Percentiles rank a stretch among this genome's conserved stretches.
Conservation (phyloP, 257 asterid species). For the Scutellaria galericulata region DNA sequence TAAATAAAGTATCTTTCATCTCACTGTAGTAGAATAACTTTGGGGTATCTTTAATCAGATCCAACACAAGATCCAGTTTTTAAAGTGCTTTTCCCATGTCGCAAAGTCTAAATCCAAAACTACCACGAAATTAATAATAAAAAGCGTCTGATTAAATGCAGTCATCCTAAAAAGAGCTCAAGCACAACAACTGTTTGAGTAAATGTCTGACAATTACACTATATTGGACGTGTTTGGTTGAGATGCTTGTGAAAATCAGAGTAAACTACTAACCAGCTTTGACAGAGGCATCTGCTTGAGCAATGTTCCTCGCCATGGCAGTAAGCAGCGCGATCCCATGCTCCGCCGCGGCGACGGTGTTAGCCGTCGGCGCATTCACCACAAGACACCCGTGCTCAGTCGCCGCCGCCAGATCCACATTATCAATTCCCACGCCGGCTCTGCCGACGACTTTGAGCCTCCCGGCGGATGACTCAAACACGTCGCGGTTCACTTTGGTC, state of each 20-base stretch:
- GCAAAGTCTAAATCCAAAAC: not conserved
- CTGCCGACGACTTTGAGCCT: conserved; percentile 93
- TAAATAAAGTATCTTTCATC: conserved; percentile 17
- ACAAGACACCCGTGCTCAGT: conserved; percentile 95
- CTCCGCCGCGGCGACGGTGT: conserved; percentile 94
- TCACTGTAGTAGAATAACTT: not conserved
- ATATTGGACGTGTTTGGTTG: not conserved
- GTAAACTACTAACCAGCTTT: conserved; percentile 71
- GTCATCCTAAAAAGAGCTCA: conserved; percentile 12
- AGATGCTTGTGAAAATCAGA: conserved; percentile 6
- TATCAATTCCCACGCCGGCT: conserved; percentile 95
- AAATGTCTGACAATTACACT: not conserved
- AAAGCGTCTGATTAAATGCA: not conserved
- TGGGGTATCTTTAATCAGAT: conserved; percentile 10
- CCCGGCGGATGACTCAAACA: conserved; percentile 86
- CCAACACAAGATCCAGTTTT: conserved; percentile 7
- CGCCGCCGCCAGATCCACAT: conserved; percentile 97
- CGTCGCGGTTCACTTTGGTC: conserved; percentile 84
- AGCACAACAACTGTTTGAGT: conserved; percentile 10
- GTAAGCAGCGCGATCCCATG: conserved; percentile 90
- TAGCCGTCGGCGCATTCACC: conserved; percentile 95
- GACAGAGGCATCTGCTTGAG: conserved; percentile 91
- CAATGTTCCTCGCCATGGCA: conserved; percentile 84
- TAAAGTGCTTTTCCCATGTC: not conserved
- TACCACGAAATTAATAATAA: conserved; percentile 21